Base-by-base conservation (phyloP, 1,284 basidiomycete genomes). In the Xerocomus amazonicus region DNA sequence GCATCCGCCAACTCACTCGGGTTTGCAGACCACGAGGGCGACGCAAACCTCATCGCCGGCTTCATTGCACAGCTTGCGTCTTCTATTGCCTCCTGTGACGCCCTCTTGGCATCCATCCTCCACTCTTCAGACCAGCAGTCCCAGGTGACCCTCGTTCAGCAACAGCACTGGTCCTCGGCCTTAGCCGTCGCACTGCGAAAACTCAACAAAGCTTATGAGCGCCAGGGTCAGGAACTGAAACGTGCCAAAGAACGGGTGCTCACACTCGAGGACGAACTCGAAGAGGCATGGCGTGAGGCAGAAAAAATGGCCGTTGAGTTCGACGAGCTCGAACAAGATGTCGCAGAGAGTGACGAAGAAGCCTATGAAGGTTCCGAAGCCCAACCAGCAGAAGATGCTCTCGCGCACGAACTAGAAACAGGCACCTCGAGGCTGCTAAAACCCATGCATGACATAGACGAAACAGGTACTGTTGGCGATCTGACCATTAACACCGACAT, bases 241-340 rank as follows among this genome's bases (percentile, higher is more conserved):
- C 67, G 71, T 17, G 70, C 77, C 16, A 73, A 73, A 45, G 62
- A 73, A 8, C 70, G 73, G 38, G 74, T 85, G 19, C 68, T 66
- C 26, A 72, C 77, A 46, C 74, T 89, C 12, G 76, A 84, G 58
- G 83, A 76, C 9, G 84, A 89, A 58, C 72, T 88, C n/a, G 81
- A 87, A 44, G 88, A 90, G 51, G 88, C 87, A 2, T 90, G 88
- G 88, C 74, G 75, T 41, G 80, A 84, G 52, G 88, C 87, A 1
- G 83, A 88, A 58, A 78, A 77, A 36, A 71, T 89, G 56, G 88
- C 87, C 3, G 65, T 71, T 45, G 84, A 88, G 62, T 74, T 88
- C 58, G 84, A 88, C 59, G 77, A 80, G 43, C 70, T 53, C 56
- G 70, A 67, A 9, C 63, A 73, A 27, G 68, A 65, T 10, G 70